Percentiles rank a stretch among this genome's conserved stretches.
Conservation (phyloP, 805 yeast genomes). For the Aciculoconidium aculeatum region DNA sequence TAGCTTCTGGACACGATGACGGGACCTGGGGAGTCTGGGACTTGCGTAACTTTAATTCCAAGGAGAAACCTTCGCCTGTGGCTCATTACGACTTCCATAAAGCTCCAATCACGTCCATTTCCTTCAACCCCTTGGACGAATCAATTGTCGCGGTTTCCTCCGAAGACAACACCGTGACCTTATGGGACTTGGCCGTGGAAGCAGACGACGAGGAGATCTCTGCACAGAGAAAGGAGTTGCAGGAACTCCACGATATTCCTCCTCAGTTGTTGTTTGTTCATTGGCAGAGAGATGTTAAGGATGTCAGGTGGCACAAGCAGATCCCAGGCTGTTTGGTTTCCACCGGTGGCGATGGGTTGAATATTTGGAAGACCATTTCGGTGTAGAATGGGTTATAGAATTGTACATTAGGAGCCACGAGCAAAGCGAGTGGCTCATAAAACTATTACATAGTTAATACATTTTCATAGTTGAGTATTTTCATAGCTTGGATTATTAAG, state of each 20-base stretch:
- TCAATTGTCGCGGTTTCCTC: slow-evolving; percentile 93
- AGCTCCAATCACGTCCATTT: slow-evolving; percentile 85
- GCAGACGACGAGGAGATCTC: slow-evolving; percentile 97
- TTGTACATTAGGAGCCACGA: neutral
- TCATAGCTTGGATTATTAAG: no score
- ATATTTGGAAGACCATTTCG: slow-evolving; percentile 94
- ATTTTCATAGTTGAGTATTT: no score
- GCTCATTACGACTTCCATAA: slow-evolving; percentile 95
- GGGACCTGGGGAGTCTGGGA: slow-evolving; percentile 99
- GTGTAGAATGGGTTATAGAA: no score
- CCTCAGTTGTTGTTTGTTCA: slow-evolving; percentile 94
- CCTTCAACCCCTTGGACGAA: slow-evolving; percentile 93
- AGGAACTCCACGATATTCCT: slow-evolving; percentile 84
- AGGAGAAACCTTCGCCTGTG: slow-evolving; percentile 64
- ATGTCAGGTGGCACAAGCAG: slow-evolving; percentile 96
- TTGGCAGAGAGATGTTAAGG: slow-evolving; percentile 97
- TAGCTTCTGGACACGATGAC: slow-evolving; percentile 96
- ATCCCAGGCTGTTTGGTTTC: slow-evolving; percentile 93
- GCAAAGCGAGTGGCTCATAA: neutral
- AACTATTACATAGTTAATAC: neutral
- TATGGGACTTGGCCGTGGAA: slow-evolving; percentile 98
- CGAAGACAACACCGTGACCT: slow-evolving; percentile 92
- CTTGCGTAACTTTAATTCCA: slow-evolving; percentile 70
- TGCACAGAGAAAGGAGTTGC: slow-evolving; percentile 70
- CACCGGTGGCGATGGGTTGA: slow-evolving; percentile 93